Base-by-base conservation (phyloP, 176 grass and related monocot species). In the Avena eriantha region DNA sequence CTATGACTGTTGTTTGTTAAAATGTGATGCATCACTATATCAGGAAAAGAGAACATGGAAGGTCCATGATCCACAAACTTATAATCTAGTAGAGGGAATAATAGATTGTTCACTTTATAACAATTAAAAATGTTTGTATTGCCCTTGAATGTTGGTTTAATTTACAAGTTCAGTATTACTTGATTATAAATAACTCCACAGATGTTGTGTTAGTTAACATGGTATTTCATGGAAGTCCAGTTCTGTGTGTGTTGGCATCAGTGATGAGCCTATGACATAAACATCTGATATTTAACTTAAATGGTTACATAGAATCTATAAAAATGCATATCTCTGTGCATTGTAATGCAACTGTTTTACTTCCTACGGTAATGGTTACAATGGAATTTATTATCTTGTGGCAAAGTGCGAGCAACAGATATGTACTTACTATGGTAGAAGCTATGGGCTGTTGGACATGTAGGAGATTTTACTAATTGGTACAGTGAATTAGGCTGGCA, bases 291-390 rank as follows among this genome's bases (percentile, higher is more conserved):
- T 71, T 50, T 79, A 43, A 78, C 45, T 59, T 0, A 1, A 49
- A 34, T 1, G 61, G 10, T 70, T 83, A 79, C 46, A 51, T 88
- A 9, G 41, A 41, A 31, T 84, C 39, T 53, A n/a, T 12, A 72
- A 4, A 4, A 78, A 8, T 51, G 16, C 8, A n/a, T 82, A 5
- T n/a, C 9, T 2, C 33, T 2, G 53, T 82, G 46, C 8, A 46
- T 24, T 67, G 18, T 33, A 65, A 56, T 80, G 67, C 53, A 53
- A 76, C n/a, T n/a, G n/a, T n/a, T n/a, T n/a, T n/a, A n/a, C n/a
- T n/a, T n/a, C n/a, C n/a, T n/a, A n/a, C n/a, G n/a, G n/a, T n/a
- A n/a, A n/a, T n/a, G 36, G 4, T 39, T 2, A 4, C 2, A 56
- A 67, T 21, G 50, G 10, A 67, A 68, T 31, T 14, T 69, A 14